These are phyloP conservation scores for Nelumbo lutea DNA, from an alignment of 164 flowering plant genomes.

Conservation along the genomic window DNA sequence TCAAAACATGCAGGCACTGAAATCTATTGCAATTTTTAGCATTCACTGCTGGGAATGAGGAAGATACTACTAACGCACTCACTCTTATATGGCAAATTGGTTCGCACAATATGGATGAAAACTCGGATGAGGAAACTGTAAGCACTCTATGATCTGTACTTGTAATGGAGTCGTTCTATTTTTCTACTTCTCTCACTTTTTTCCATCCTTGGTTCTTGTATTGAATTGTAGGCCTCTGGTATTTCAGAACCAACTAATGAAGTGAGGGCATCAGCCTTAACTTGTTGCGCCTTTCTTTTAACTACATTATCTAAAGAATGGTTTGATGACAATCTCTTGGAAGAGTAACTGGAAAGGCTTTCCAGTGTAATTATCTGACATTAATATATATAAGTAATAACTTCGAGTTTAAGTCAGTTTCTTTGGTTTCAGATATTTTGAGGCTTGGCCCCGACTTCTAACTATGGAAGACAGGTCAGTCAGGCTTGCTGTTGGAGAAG, in stretches of 20 bases:
- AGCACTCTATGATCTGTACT: neutral
- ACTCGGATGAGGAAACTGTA: neutral
- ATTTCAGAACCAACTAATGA: neutral
- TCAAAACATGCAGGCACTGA: constrained; percentile 1
- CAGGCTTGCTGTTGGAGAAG: too few relatives aligned
- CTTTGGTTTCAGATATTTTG: too few relatives aligned
- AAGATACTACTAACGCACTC: constrained; percentile 1
- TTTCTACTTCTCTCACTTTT: neutral
- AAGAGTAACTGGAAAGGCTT: neutral
- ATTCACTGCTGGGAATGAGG: constrained; percentile 9
- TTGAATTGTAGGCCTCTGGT: neutral
- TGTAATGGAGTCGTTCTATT: neutral
- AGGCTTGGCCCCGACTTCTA: too few relatives aligned
- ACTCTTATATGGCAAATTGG: constrained; percentile 10
- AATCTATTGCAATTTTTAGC: constrained; percentile 10
- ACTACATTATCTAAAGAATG: neutral
- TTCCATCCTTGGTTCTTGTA: neutral
- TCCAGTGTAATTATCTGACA: neutral
- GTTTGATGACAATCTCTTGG: neutral
- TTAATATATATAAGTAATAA: too few relatives aligned
- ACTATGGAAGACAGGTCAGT: too few relatives aligned
- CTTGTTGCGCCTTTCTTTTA: neutral
- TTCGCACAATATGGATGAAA: neutral
- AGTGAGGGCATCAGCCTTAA: neutral
- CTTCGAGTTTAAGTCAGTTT: too few relatives aligned